A percentile compares a stretch with the other conserved stretches of the same genome.
Evolutionary conservation across 2,329 filamentous ascomycete species (phyloP).

Genomic region (Aspergillus viridinutans): DNA sequence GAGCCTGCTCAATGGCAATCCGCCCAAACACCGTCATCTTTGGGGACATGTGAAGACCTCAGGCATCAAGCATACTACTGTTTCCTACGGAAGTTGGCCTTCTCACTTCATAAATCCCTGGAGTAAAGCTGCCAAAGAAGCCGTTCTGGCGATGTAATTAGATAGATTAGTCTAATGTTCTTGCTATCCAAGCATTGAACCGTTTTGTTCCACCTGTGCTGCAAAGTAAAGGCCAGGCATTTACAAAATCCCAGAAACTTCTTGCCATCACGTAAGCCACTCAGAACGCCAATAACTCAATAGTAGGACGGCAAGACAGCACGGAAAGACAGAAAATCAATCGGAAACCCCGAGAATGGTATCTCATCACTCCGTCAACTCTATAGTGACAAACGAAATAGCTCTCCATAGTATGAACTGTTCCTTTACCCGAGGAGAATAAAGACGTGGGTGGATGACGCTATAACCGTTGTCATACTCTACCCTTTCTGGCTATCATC

Average conservation of each 20-base stretch:
- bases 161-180: neutral
- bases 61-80: neutral
- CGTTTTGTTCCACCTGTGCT: neutral
- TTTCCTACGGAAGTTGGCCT: neutral
- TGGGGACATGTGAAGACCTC: neutral
- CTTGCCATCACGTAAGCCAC: conserved; percentile 25
- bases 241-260: conserved; percentile 19
- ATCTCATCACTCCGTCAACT: conserved; percentile 9
- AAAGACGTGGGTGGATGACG: conserved; percentile 28
- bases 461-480: neutral
- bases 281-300: conserved; percentile 24
- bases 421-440: conserved; percentile 20
- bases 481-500: conserved; percentile 7
- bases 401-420: conserved; percentile 11
- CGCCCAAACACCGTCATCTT: too few relatives aligned
- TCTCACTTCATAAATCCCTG: neutral
- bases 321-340: conserved; percentile 9
- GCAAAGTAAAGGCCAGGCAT: conserved; percentile 7
- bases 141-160: neutral
- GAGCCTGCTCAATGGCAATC: neutral
- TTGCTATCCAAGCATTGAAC: neutral
- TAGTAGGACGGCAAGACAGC: conserved; percentile 11
- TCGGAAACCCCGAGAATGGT: conserved; percentile 7
- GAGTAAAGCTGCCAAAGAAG: neutral
- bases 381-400: neutral